Base-by-base conservation (phyloP, 2,329 filamentous ascomycete species). In the Magnaporthiopsis rhizophila region DNA sequence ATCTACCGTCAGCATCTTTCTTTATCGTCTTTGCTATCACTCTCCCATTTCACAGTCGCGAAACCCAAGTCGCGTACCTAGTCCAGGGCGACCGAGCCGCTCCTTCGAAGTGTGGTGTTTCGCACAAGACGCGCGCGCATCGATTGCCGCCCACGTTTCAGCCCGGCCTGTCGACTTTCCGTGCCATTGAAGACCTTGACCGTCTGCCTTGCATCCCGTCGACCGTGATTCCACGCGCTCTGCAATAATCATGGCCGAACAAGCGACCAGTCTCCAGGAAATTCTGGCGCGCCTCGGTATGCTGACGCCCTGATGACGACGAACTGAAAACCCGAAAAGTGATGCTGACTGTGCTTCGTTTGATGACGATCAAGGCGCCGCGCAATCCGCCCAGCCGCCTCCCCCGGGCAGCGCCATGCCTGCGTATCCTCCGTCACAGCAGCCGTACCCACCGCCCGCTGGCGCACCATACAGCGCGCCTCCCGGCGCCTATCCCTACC, bases 401-500 rank as follows among this genome's bases (percentile, higher is more conserved):
- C 61, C 61, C 50, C 45, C 45, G 8, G 64, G 64, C 36, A 28
- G 34, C 60, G 36, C 59, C 53, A 34, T 56, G 4, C 63, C 64
- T 3, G 30, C 69, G 67, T 62, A 69, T 24, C 65, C 65, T 56
- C 65, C 65, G 2, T 64, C 65, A 3, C 68, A 71, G 5, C 67
- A 70, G 57, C n/a, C 45, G 18, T 63, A 63, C 24, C 24, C 64
- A 3, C 58, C 67, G 12, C 68, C 69, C n/a, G 67, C 66, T 9
- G 45, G 45, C 45, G 45, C 45, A n/a, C 45, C 45, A 53, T 68
- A 67, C 62, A 65, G 21, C 61, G 67, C 50, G 58, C 45, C 45
- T 53, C 65, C 66, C 58, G 66, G 34, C n/a, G 66, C 57, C 28
- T 73, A 74, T 57, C 45, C 65, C 5, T 75, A 74, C 58, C 89